phyloP scores from a whole-genome alignment of 116 monocot genomes.

The Trichopus zeylanicus region DNA sequence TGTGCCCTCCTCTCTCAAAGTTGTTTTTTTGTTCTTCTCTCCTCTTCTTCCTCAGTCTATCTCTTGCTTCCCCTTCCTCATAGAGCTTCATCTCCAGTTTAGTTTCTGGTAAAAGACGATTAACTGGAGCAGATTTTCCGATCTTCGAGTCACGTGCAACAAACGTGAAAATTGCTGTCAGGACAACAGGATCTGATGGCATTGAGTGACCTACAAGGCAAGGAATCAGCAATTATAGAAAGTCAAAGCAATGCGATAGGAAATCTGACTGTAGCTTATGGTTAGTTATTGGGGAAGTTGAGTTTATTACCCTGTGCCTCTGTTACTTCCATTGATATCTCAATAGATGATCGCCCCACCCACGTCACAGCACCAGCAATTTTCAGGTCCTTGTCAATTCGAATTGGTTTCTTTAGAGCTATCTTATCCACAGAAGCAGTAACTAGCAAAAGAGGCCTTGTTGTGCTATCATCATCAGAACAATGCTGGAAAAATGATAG shows the following conservation, averaged over 20 bases:
- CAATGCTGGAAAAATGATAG: conserved; percentile 52
- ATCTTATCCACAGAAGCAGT: conserved; percentile 96
- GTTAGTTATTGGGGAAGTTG: too few species aligned
- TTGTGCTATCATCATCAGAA: conserved; percentile 88
- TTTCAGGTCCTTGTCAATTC: conserved; percentile 76
- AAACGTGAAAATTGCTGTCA: conserved; percentile 90
- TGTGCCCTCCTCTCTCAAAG: conserved; percentile 50
- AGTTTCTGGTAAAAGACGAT: conserved; percentile 77
- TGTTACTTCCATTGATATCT: conserved; percentile 82
- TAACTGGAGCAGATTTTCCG: conserved; percentile 78
- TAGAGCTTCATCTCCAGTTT: conserved; percentile 55
- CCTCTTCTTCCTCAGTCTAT: conserved; percentile 59
- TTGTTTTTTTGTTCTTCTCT: conserved; percentile 51
- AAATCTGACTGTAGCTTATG: neutral
- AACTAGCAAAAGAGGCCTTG: conserved; percentile 80
- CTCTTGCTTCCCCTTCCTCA: conserved; percentile 60
- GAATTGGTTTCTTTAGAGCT: conserved; percentile 75
- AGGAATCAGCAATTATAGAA: neutral
- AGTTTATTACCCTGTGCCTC: conserved; percentile 62
- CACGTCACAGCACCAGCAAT: conserved; percentile 81
- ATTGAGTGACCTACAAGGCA: neutral
- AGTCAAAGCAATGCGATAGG: neutral
- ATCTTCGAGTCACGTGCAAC: conserved; percentile 92
- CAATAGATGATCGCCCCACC: conserved; percentile 94
- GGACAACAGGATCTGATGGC: conserved; percentile 43